These are phyloP conservation scores for Eremothecium sinecaudum DNA, from an alignment of 1,139 yeast species.

Conservation along the genomic window DNA sequence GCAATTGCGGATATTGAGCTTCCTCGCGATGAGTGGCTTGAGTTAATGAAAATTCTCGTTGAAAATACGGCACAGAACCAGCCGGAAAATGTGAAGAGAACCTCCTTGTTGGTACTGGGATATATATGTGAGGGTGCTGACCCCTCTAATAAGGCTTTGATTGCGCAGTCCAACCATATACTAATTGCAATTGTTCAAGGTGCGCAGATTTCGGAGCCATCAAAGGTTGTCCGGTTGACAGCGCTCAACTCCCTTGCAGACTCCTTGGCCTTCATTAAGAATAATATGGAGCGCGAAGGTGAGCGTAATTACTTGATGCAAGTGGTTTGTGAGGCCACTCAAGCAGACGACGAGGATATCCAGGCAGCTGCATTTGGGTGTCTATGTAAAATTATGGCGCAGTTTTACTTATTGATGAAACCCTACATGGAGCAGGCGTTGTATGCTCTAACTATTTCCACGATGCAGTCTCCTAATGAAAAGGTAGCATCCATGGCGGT, in stretches of 20 bases:
- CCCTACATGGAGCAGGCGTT: slow-evolving; percentile 96
- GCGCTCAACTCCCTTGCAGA: slow-evolving; percentile 88
- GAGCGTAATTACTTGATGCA: slow-evolving; percentile 97
- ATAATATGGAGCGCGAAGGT: slow-evolving; percentile 84
- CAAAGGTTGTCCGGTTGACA: slow-evolving; percentile 67
- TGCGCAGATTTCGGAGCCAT: slow-evolving; percentile 74
- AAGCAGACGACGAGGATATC: slow-evolving; percentile 68
- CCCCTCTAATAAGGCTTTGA: slow-evolving; percentile 69
- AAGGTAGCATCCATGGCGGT: slow-evolving; percentile 96
- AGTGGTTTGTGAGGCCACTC: slow-evolving; percentile 97
- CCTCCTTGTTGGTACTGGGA: slow-evolving; percentile 83
- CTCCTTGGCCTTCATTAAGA: slow-evolving; percentile 80
- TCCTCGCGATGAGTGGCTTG: slow-evolving; percentile 83
- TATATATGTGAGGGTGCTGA: slow-evolving; percentile 93
- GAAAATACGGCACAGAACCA: slow-evolving; percentile 74
- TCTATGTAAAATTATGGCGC: slow-evolving; percentile 81
- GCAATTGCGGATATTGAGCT: slow-evolving; percentile 93
- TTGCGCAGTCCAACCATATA: slow-evolving; percentile 82
- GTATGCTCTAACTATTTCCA: slow-evolving; percentile 79
- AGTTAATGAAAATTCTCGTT: slow-evolving; percentile 70
- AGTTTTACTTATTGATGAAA: slow-evolving; percentile 82
- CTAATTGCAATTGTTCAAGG: slow-evolving; percentile 95
- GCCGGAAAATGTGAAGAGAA: slow-evolving; percentile 71
- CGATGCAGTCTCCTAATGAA: slow-evolving; percentile 72
- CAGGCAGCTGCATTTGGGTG: slow-evolving; percentile 97